A percentile compares a stretch with the other conserved stretches of the same genome.
These are phyloP conservation scores for Spiraea crenata DNA, from an alignment of 331 rosid genomes.

Conservation along the genomic window DNA sequence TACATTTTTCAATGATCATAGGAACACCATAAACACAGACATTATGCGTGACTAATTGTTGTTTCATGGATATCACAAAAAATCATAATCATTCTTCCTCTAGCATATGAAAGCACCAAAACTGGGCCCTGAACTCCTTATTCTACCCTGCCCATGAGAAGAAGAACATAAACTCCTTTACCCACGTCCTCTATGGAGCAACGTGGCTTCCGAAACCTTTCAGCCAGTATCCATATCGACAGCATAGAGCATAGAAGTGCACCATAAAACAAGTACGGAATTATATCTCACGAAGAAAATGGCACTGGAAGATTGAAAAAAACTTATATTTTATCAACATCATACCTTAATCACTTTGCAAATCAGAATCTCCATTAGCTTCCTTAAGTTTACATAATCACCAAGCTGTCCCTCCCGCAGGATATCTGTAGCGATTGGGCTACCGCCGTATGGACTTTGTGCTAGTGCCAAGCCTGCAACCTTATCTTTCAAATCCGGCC, in stretches of 20 bases:
- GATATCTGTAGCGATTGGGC: slow-evolving; percentile 95
- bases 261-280: background rate
- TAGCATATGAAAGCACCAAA: background rate
- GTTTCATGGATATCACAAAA: background rate
- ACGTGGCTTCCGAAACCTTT: background rate
- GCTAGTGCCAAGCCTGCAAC: slow-evolving; percentile 91
- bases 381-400: slow-evolving; percentile 87
- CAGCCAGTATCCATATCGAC: background rate
- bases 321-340: background rate
- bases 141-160: background rate
- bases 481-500: slow-evolving; percentile 95
- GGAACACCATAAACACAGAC: no score
- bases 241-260: background rate
- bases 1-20: no score
- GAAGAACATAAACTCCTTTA: background rate
- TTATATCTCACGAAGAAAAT: background rate
- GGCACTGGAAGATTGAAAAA: background rate
- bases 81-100: background rate
- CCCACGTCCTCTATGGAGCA: no score
- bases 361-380: slow-evolving; percentile 83
- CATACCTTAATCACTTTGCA: slow-evolving; percentile 86
- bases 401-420: slow-evolving; percentile 98
- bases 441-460: slow-evolving; percentile 98
- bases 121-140: background rate
- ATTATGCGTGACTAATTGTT: background rate